A percentile compares a stretch with the other conserved stretches of the same genome.
phyloP scores from a whole-genome alignment of 495 filamentous ascomycete species.

The Aspergillus sparsus region DNA sequence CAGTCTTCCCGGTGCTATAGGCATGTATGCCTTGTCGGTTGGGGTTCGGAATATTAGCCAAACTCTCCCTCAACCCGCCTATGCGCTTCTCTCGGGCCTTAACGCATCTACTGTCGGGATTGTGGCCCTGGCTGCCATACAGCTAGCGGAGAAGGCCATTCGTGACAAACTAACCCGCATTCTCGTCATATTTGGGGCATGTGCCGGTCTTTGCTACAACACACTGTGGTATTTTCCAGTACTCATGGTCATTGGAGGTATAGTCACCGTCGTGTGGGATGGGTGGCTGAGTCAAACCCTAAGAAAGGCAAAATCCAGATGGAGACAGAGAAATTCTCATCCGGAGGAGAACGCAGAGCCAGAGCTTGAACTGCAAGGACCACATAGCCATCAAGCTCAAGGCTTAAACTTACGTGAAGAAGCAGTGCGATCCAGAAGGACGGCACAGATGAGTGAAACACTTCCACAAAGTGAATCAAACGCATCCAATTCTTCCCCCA shows the following conservation, averaged over 20 bases:
- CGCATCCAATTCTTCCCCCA: background rate
- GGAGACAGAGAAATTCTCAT: conserved; percentile 24
- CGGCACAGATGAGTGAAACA: conserved; percentile 1
- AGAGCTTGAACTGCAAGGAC: conserved; percentile 9
- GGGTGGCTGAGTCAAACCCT: conserved; percentile 49
- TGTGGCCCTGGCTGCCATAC: conserved; percentile 74
- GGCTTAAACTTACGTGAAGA: background rate
- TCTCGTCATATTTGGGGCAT: conserved; percentile 67
- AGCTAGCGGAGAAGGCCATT: conserved; percentile 73
- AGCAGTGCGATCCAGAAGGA: conserved; percentile 22
- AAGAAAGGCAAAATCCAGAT: conserved; percentile 25
- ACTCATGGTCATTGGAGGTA: conserved; percentile 62
- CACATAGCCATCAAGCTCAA: conserved; percentile 2
- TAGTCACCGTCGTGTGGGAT: conserved; percentile 62
- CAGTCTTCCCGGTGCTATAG: conserved; percentile 73
- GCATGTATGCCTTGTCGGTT: conserved; percentile 71
- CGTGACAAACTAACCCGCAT: conserved; percentile 69
- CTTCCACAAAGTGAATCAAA: background rate
- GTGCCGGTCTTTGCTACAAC: conserved; percentile 72
- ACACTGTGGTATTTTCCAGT: conserved; percentile 83
- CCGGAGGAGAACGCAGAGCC: conserved; percentile 9
- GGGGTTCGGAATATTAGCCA: conserved; percentile 64
- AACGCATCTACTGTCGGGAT: conserved; percentile 80
- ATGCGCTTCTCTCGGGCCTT: conserved; percentile 74
- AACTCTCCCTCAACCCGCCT: conserved; percentile 64